A percentile compares a stretch with the other conserved stretches of the same genome.
These are phyloP conservation scores for Candida ficus DNA, from an alignment of 805 yeast species.

Conservation along the genomic window DNA sequence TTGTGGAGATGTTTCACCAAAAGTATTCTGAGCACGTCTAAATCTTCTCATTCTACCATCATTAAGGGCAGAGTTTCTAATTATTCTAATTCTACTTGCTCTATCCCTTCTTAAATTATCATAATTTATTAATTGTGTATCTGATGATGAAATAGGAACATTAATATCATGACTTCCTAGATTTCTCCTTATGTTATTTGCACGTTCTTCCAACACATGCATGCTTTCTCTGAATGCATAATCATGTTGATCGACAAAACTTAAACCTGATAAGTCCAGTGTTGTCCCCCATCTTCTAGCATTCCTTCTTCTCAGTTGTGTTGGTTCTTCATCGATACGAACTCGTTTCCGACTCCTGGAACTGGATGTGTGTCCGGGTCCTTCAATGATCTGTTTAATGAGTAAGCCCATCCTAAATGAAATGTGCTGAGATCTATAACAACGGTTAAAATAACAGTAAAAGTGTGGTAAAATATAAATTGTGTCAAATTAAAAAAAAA, in stretches of 20 bases:
- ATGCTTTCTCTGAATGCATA: constrained; percentile 1
- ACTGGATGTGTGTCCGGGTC: background rate
- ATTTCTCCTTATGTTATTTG: constrained; percentile 2
- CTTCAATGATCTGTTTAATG: constrained; percentile 1
- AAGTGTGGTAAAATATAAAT: background rate
- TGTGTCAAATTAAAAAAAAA: background rate
- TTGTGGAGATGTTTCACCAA: background rate
- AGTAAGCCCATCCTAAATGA: background rate
- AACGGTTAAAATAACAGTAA: no score
- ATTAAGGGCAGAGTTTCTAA: background rate
- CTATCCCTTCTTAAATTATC: background rate
- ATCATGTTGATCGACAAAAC: background rate
- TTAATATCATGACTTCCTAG: background rate
- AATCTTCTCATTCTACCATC: background rate
- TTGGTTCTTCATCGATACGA: constrained; percentile 5
- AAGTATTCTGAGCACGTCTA: background rate
- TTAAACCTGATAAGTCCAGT: no score
- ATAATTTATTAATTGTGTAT: background rate
- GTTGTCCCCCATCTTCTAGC: constrained; percentile 7
- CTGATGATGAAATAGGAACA: background rate
- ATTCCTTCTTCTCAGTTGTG: constrained; percentile 7
- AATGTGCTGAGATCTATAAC: no score
- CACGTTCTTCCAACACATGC: constrained; percentile 4
- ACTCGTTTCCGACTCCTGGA: constrained; percentile 5
- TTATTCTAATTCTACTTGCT: background rate